Percentiles rank a stretch among this genome's conserved stretches.
Conservation (phyloP, 306 rosid species). For the Glycine latifolia region DNA sequence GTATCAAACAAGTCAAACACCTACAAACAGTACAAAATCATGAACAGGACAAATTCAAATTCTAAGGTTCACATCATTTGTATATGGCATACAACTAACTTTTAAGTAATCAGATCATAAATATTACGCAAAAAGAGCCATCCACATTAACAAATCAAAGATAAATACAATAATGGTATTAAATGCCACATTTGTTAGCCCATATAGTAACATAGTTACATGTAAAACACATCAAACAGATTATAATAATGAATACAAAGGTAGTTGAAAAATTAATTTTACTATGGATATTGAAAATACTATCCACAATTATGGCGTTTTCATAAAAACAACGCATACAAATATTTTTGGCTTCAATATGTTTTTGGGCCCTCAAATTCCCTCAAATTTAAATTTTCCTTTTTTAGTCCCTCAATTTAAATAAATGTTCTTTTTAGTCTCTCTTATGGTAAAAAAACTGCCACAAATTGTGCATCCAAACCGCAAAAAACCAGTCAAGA, state of each 20-base stretch:
- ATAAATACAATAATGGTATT: neutral
- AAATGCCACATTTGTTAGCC: neutral
- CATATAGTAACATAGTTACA: neutral
- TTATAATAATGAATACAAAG: slow-evolving; percentile 11
- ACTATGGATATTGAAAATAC: neutral
- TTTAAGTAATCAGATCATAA: slow-evolving; percentile 25
- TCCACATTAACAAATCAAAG: slow-evolving; percentile 21
- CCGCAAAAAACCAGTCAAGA: too few species aligned
- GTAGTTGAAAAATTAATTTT: slow-evolving; percentile 3
- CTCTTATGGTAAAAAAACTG: too few species aligned
- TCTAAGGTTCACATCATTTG: slow-evolving; percentile 26
- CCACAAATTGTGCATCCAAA: too few species aligned
- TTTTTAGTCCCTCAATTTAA: too few species aligned
- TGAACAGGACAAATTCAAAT: slow-evolving; percentile 25
- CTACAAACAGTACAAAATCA: slow-evolving; percentile 51
- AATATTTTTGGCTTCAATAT: neutral
- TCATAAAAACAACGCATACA: neutral
- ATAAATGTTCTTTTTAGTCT: too few species aligned
- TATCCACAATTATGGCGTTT: neutral
- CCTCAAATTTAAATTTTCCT: too few species aligned
- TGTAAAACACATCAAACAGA: slow-evolving; percentile 8
- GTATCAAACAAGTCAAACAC: slow-evolving; percentile 89
- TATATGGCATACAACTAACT: slow-evolving; percentile 16
- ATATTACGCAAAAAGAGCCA: neutral
- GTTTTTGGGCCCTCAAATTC: too few species aligned